These are phyloP conservation scores for Cyberlindnera mrakii DNA, from an alignment of 805 yeast genomes.

Conservation along the genomic window DNA sequence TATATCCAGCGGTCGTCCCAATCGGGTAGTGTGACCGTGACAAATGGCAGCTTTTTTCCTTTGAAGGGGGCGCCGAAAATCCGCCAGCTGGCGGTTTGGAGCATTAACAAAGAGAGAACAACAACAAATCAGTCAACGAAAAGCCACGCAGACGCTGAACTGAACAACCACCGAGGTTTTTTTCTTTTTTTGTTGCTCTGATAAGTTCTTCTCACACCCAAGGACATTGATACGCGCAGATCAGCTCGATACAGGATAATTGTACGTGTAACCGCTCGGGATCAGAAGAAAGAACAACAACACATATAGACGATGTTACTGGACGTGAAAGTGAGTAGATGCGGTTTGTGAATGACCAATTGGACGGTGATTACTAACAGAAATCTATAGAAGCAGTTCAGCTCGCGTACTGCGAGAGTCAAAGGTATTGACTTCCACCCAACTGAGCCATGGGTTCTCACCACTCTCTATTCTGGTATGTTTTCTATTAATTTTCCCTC, in stretches of 20 bases:
- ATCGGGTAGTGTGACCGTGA: neutral
- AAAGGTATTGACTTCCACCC: conserved; percentile 98
- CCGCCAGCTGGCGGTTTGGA: conserved; percentile 1
- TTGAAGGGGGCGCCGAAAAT: neutral
- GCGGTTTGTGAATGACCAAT: neutral
- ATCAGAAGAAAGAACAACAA: no score
- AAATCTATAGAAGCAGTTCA: conserved; percentile 60
- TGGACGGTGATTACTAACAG: neutral
- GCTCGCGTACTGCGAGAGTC: conserved; percentile 91
- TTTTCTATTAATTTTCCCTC: conserved; percentile 1
- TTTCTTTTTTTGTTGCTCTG: no score
- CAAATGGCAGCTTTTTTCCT: no score
- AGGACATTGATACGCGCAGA: no score
- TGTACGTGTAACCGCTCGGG: no score
- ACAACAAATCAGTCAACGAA: neutral
- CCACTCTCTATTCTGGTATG: conserved; percentile 85
- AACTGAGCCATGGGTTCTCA: conserved; percentile 92
- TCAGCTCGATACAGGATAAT: no score
- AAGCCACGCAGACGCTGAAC: neutral
- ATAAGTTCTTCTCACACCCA: no score
- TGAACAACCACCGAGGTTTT: neutral
- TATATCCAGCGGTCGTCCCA: no score
- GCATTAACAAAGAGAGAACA: neutral
- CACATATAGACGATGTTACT: conserved; percentile 15
- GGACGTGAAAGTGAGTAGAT: conserved; percentile 21